phyloP scores from a whole-genome alignment of 2,329 filamentous ascomycete genomes.

The Calonectria pseudoreteaudii region DNA sequence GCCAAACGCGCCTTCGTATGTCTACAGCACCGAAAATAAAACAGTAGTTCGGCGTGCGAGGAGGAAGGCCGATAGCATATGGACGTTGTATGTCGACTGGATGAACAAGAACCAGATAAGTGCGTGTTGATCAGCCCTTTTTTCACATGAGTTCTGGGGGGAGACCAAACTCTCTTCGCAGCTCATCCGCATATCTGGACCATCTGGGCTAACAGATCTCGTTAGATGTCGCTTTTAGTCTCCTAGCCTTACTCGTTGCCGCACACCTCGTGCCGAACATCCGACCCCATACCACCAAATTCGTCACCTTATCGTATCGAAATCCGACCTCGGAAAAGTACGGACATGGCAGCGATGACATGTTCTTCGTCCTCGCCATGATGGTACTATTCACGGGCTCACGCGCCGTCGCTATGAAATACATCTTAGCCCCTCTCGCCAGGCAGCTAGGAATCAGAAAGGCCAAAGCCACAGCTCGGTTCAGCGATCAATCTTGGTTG shows the following conservation, averaged over 20 bases:
- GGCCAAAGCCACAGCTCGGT: slow-evolving; percentile 80
- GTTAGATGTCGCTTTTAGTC: slow-evolving; percentile 80
- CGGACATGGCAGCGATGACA: background rate
- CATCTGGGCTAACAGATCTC: background rate
- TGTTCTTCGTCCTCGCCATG: background rate
- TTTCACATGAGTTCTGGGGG: background rate
- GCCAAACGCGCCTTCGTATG: slow-evolving; percentile 1
- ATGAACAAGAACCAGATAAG: slow-evolving; percentile 21
- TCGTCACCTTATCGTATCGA: background rate
- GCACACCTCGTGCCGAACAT: background rate
- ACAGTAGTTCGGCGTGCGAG: background rate
- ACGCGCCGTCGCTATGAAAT: slow-evolving; percentile 86
- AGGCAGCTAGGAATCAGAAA: slow-evolving; percentile 77
- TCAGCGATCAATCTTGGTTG: slow-evolving; percentile 94
- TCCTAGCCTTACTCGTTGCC: background rate
- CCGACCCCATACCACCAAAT: background rate
- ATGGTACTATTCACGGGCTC: slow-evolving; percentile 76
- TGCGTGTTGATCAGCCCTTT: background rate
- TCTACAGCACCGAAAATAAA: slow-evolving; percentile 9
- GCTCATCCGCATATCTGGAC: background rate
- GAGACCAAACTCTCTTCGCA: background rate
- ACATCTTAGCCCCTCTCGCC: slow-evolving; percentile 83
- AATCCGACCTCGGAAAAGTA: background rate
- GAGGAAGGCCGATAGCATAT: slow-evolving; percentile 4
- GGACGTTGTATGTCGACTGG: slow-evolving; percentile 8